Conservation (phyloP, 129 eudicot genomes). For the Helichrysum umbraculigerum region DNA sequence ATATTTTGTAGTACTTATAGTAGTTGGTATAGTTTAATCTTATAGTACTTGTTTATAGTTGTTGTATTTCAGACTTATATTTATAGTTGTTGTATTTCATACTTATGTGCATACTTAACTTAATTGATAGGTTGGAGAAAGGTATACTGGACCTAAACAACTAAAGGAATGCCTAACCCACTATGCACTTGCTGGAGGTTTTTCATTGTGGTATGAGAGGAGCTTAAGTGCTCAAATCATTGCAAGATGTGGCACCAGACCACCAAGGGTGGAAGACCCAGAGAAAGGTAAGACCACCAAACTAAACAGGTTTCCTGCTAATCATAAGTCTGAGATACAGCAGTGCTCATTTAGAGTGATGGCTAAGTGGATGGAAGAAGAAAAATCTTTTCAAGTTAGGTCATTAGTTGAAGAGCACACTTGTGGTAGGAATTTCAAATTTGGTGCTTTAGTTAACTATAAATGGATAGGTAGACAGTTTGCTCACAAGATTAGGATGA, state of each 20-base stretch:
- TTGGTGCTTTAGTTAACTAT: neutral
- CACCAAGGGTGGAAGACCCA: neutral
- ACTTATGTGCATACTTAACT: neutral
- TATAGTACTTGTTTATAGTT: no score
- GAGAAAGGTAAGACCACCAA: neutral
- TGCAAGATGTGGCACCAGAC: neutral
- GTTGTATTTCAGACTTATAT: no score
- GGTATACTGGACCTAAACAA: neutral
- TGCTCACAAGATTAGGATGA: neutral
- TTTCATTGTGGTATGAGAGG: neutral
- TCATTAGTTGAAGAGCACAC: neutral
- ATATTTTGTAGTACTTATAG: neutral
- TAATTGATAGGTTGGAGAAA: neutral
- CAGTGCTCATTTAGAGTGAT: neutral
- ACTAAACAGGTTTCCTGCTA: no score
- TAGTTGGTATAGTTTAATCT: no score
- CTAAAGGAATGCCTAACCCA: neutral
- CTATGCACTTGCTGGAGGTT: neutral
- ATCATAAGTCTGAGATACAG: neutral
- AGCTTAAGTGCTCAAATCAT: neutral
- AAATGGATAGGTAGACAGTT: neutral
- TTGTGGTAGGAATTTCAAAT: neutral
- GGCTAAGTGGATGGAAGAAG: neutral
- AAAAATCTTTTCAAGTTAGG: neutral
- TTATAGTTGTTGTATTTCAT: no score